phyloP scores from a whole-genome alignment of 805 yeast species.

The Kazachstania martiniae region DNA sequence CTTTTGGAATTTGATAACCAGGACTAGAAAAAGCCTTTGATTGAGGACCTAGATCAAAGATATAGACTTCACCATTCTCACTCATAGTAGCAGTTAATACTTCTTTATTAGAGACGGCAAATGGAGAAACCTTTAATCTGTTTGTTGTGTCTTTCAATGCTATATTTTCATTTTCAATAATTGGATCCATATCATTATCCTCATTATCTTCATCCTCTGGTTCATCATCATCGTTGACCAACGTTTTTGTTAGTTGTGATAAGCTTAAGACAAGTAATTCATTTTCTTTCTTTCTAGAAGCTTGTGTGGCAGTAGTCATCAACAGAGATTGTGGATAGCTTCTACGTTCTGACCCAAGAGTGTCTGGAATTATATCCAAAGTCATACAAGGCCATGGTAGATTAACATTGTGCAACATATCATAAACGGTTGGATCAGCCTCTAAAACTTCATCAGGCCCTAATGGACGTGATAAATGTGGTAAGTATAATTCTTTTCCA shows the following conservation, averaged over 20 bases:
- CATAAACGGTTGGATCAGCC: constrained; percentile 93
- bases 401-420: constrained; percentile 89
- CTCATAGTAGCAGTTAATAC: constrained; percentile 78
- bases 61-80: constrained; percentile 81
- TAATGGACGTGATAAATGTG: constrained; percentile 78
- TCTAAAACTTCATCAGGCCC: constrained; percentile 94
- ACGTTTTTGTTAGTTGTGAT: constrained; percentile 71
- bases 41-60: constrained; percentile 75
- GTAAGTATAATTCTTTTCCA: constrained; percentile 54
- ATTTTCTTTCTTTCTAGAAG: constrained; percentile 75
- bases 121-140: constrained; percentile 77
- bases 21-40: constrained; percentile 78
- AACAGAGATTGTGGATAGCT: constrained; percentile 80
- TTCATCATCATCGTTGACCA: constrained; percentile 72
- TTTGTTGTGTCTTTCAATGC: constrained; percentile 78
- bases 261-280: constrained; percentile 78
- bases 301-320: constrained; percentile 89
- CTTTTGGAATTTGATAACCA: constrained; percentile 71
- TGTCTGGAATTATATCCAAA: constrained; percentile 79
- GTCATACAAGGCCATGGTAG: constrained; percentile 97
- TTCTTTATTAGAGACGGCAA: constrained; percentile 53
- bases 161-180: constrained; percentile 75
- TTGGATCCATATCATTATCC: constrained; percentile 66
- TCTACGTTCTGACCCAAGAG: constrained; percentile 79
- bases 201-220: constrained; percentile 61